Evolutionary conservation across 148 eudicot genomes (phyloP), one percentile per base, ranked within the genome.

Genomic region (Spergularia marina): DNA sequence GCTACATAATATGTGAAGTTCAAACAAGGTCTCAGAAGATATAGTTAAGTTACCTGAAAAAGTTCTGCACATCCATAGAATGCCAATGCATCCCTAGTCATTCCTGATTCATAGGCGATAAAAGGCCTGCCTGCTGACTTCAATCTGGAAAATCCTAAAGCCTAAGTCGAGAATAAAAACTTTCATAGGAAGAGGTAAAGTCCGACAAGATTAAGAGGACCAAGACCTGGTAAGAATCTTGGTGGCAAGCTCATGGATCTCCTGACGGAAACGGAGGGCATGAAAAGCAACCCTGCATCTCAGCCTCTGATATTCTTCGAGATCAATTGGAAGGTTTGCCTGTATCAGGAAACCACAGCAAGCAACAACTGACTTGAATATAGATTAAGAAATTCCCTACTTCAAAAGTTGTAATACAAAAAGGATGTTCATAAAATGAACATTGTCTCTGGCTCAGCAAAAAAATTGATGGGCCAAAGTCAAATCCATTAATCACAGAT

Each of bases 51-150:
- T 30, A 94, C 98, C 97, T 94, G 98, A 73, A 94, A 94, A 77
- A 94, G 97, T 76, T 94, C 98, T 16, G 96, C 98, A 75, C 97
- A 94, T 11, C 97, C 98, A 80, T 89, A 83, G 83, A 86, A 94
- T 74, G 98, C 98, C 76, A 91, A 85, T 53, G 97, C 88, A 17
- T 94, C 98, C 76, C 97, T 89, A n/a, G 96, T 90, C 89, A 94
- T 82, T 74, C 97, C 98, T 6, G 93, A 95, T 41, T 94, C 95
- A 79, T 91, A 94, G 30, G 95, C 97, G 71, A 94, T 90, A 71
- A 90, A 91, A 18, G 97, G 98, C 76, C 86, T 80, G 23, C 91
- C 86, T 9, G 90, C 79, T 71, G 86, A 85, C 76, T 88, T 84
- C 77, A 94, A 82, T 78, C 97, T 89, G 82, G 20, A 74, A 56